Conservation (phyloP, 257 asterid species). For the Thymus quinquecostatus region DNA sequence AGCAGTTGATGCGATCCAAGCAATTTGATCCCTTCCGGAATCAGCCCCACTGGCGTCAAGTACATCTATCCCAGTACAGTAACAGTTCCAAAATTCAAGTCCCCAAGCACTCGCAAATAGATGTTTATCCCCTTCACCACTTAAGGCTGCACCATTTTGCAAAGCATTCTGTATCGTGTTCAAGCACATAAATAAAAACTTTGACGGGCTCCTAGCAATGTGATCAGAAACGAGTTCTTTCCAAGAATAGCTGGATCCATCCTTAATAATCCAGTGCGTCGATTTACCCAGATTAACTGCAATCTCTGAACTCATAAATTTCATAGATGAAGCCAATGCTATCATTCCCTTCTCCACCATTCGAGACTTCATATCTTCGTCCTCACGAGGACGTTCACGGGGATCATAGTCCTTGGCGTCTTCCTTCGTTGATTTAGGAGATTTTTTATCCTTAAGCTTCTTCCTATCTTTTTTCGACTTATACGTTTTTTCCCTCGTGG, state of each 20-base stretch:
- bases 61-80: conserved; percentile 65
- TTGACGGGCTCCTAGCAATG: conserved; percentile 58
- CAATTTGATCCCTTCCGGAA: conserved; percentile 64
- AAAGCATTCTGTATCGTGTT: conserved; percentile 60
- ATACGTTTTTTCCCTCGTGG: conserved; percentile 46
- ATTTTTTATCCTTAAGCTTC: conserved; percentile 39
- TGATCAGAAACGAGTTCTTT: conserved; percentile 31
- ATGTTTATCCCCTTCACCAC: conserved; percentile 49
- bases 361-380: not conserved
- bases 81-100: conserved; percentile 72
- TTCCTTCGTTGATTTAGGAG: conserved; percentile 23
- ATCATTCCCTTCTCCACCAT: conserved; percentile 30
- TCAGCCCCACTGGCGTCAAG: conserved; percentile 58
- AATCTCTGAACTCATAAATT: conserved; percentile 42
- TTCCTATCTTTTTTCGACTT: conserved; percentile 40
- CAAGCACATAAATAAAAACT: conserved; percentile 67
- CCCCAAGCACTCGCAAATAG: conserved; percentile 76
- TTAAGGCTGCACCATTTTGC: conserved; percentile 39
- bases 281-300: conserved; percentile 46
- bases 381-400: conserved; percentile 2
- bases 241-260: conserved; percentile 34
- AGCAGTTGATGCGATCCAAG: conserved; percentile 87
- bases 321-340: conserved; percentile 22
- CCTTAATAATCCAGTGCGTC: conserved; percentile 29
- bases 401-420: conserved; percentile 4